These are phyloP conservation scores for Sugiyamaella lignohabitans DNA, from an alignment of 805 yeast species.

Conservation along the genomic window DNA sequence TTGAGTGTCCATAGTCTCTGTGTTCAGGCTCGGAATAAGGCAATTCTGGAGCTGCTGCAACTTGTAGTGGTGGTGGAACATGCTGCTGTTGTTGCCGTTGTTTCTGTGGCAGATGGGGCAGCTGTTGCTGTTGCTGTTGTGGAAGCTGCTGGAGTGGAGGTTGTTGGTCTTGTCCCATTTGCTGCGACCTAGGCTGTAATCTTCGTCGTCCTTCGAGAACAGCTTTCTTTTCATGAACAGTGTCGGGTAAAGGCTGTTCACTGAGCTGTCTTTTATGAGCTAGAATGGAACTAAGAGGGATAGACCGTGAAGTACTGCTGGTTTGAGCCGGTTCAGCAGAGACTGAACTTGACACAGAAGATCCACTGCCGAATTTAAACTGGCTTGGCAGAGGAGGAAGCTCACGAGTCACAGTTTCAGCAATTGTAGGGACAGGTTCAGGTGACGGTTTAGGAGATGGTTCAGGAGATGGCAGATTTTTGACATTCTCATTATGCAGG, in stretches of 20 bases:
- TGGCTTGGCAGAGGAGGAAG: too few relatives aligned
- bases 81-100: not conserved
- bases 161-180: not conserved
- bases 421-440: too few relatives aligned
- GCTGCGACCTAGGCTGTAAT: not conserved
- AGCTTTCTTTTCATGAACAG: not conserved
- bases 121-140: not conserved
- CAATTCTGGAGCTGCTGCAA: not conserved
- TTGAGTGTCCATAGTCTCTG: too few relatives aligned
- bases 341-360: too few relatives aligned
- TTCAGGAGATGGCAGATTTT: conserved; percentile 14
- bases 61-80: not conserved
- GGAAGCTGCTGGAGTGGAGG: not conserved
- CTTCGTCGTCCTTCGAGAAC: not conserved
- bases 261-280: not conserved
- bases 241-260: conserved; percentile 2
- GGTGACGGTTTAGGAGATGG: conserved; percentile 16
- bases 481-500: conserved; percentile 12
- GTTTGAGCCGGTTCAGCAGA: too few relatives aligned
- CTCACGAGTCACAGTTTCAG: too few relatives aligned
- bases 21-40: not conserved
- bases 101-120: not conserved
- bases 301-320: not conserved
- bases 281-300: not conserved
- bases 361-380: too few relatives aligned